A percentile compares a stretch with the other conserved stretches of the same genome.
Conservation (phyloP, 1,284 basidiomycete genomes). For the Ustilago shanxiensis region DNA sequence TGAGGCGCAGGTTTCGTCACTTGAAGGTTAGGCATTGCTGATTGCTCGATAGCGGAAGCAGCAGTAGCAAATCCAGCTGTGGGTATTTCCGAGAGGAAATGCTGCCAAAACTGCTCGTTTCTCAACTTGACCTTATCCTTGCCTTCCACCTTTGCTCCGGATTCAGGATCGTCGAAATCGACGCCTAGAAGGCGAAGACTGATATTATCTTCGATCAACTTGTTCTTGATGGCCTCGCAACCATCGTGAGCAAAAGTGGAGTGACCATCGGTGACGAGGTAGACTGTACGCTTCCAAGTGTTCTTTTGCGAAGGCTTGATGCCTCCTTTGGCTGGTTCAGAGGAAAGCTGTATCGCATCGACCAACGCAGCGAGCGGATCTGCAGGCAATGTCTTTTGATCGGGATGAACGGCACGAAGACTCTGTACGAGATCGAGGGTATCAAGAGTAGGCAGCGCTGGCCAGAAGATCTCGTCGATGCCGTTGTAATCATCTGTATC, state of each 20-base stretch:
- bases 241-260: slow-evolving; percentile 51
- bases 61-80: slow-evolving; percentile 74
- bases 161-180: slow-evolving; percentile 84
- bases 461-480: slow-evolving; percentile 82
- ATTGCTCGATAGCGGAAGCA: slow-evolving; percentile 48
- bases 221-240: slow-evolving; percentile 28
- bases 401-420: slow-evolving; percentile 58
- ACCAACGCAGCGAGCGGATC: slow-evolving; percentile 83
- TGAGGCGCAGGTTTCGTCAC: slow-evolving; percentile 49
- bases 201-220: slow-evolving; percentile 53
- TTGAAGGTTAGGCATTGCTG: slow-evolving; percentile 52
- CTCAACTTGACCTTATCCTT: slow-evolving; percentile 80
- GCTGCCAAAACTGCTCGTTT: slow-evolving; percentile 83
- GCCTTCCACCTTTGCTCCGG: slow-evolving; percentile 77
- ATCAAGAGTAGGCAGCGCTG: slow-evolving; percentile 80
- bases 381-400: slow-evolving; percentile 26
- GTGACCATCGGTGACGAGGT: slow-evolving; percentile 68
- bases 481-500: slow-evolving; percentile 78
- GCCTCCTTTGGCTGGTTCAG: slow-evolving; percentile 53
- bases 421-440: slow-evolving; percentile 81
- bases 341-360: slow-evolving; percentile 81
- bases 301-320: slow-evolving; percentile 48
- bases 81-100: slow-evolving; percentile 73
- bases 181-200: slow-evolving; percentile 74
- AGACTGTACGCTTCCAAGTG: slow-evolving; percentile 62